These are phyloP conservation scores for Aspergillus cavernicola DNA, from an alignment of 495 filamentous ascomycete genomes.

Conservation along the genomic window DNA sequence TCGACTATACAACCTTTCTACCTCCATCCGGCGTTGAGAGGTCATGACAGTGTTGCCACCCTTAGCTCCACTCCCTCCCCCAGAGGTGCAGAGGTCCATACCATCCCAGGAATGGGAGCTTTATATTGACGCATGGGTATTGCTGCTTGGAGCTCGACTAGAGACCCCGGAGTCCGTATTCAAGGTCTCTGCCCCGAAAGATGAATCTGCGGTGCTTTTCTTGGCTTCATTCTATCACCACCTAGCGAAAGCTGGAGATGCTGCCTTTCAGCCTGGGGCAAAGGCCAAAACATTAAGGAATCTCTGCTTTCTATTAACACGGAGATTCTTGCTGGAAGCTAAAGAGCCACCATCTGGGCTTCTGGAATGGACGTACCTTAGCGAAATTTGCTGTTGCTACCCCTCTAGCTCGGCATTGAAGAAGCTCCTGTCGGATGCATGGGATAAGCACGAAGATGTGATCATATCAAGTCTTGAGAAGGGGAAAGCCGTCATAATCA, in stretches of 20 bases:
- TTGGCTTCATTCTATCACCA: constrained; percentile 60
- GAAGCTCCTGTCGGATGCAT: constrained; percentile 41
- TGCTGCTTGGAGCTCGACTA: constrained; percentile 60
- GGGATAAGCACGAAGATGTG: constrained; percentile 32
- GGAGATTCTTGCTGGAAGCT: constrained; percentile 31
- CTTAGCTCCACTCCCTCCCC: constrained; percentile 70
- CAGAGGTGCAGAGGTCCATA: constrained; percentile 61
- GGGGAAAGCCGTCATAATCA: constrained; percentile 44
- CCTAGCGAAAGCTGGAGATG: constrained; percentile 32
- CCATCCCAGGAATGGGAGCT: constrained; percentile 69
- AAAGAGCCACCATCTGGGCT: constrained; percentile 22
- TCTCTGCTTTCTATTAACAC: constrained; percentile 59
- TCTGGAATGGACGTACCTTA: constrained; percentile 38
- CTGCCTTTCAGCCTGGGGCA: constrained; percentile 38
- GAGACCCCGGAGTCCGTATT: constrained; percentile 54
- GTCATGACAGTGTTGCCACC: constrained; percentile 55
- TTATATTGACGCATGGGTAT: constrained; percentile 74
- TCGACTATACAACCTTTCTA: background rate
- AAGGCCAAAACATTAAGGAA: constrained; percentile 55
- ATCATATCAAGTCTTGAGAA: constrained; percentile 42
- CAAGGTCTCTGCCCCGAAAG: constrained; percentile 39
- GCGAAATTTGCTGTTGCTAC: constrained; percentile 38
- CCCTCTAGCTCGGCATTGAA: constrained; percentile 37
- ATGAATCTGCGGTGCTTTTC: constrained; percentile 56
- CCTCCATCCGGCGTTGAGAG: background rate